Base-by-base conservation (phyloP, 2,329 filamentous ascomycete species). In the Microcyclospora tardicrescens region DNA sequence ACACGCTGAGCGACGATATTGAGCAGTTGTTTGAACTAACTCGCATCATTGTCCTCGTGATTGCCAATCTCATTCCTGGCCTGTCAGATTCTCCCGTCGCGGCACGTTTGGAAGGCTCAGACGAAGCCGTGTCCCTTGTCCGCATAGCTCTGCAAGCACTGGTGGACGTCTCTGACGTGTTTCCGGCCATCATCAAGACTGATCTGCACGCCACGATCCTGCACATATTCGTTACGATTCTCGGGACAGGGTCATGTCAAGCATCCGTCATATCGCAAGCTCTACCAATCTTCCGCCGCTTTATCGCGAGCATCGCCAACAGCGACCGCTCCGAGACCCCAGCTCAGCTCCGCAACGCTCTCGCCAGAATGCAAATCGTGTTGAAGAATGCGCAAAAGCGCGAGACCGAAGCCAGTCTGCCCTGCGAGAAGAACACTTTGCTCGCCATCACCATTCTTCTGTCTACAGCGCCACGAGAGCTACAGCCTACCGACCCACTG, bases 11-110 rank as follows among this genome's bases (percentile, higher is more conserved):
- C 0, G 91, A 98, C 54, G 91, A 98, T 56, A 94, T 98, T 45
- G 91, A 98, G 56, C 91, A 98, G 61, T 72, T 98, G 0, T 98
- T 98, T 53, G 91, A 98, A 61, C 70, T 98, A 34, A 98, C 91
- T 0, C 77, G 91, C 46, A 94, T 95, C 56, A 95, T 96, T 46
- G 89, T 96, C 12, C 69, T 98, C 8, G 89, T 96, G 2, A 70
- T 98, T 19, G 82, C 86, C 0, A 85, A 87, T 1, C 67, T 95
- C 30, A 68, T 98, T 15, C 91, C 93, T 4, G 93, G 89, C 43
- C 67, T 93, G 4, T 75, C 75, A 4, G 81, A 84, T 19, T 61
- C 58, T 10, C 57, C 54, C 5, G 51, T 54, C 15, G 48, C 50
- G 11, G 77, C 75, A 19, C 78, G 83, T 34, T 51, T 78, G 0